Base-by-base conservation (phyloP, 352 stramenopile species). In the Globisporangium lucens region DNA sequence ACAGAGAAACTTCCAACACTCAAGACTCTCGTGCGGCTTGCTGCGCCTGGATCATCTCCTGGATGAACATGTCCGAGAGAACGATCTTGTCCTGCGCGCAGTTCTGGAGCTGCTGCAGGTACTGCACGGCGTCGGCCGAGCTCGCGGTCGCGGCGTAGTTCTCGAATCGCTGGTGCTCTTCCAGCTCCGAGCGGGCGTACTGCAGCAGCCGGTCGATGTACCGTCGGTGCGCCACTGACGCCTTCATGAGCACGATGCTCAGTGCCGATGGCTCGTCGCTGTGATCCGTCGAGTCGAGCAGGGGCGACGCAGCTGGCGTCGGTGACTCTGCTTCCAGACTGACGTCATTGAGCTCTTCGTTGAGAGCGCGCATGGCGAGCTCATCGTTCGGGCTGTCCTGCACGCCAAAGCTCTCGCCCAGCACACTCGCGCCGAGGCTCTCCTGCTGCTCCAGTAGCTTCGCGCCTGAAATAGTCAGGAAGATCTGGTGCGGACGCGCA, bases 21-120 rank as follows among this genome's bases (percentile, higher is more conserved):
- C 85, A 94, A 24, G 85, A 93, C 67, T 95, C 86, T 52, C 87
- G 79, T 47, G 87, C 87, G 13, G 77, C 81, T 67, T 94, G 84
- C 65, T 94, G 85, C 24, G 85, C 82, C 59, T 90, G 75, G 67
- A 94, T 91, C 66, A 94, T 85, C 67, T 92, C 78, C 73, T 95
- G 85, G 66, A 94, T 93, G 72, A 94, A 95, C 66, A 80, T 75
- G 70, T 91, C 82, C n/a, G 84, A 91, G 41, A 93, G 80, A 66
- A 93, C 80, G 67, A 94, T 91, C 71, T 94, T 95, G 76, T 95
- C 84, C 69, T 95, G 87, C 30, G 85, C 85, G 65, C 73, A 83
- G 74, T 93, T 94, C 71, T 92, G 87, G 57, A 95, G 75, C 77
- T 95, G 87, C 69, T 95, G 85, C 63, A 92, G 69, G 61, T 94